Conservation (phyloP, 495 filamentous ascomycete species). For the Tetracladium setigerum region DNA sequence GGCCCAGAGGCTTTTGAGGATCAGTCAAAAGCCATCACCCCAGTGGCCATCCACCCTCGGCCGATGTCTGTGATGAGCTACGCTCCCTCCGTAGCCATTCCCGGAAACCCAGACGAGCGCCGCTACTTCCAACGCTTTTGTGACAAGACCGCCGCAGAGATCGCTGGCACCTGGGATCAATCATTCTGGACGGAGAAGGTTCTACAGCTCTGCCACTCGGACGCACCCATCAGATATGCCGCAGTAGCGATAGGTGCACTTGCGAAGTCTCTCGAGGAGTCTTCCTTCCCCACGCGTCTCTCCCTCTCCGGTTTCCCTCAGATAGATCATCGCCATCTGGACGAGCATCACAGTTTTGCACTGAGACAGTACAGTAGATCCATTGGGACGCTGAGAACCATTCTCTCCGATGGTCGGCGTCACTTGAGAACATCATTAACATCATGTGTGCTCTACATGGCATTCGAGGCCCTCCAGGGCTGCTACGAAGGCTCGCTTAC, state of each 20-base stretch:
- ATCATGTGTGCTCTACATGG: conserved; percentile 19
- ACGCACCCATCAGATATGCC: conserved; percentile 58
- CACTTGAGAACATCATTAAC: conserved; percentile 19
- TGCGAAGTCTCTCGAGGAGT: conserved; percentile 40
- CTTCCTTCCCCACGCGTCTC: conserved; percentile 19
- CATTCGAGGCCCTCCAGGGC: conserved; percentile 21
- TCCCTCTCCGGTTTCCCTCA: conserved; percentile 21
- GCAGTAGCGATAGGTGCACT: conserved; percentile 56
- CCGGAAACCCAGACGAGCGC: conserved; percentile 35
- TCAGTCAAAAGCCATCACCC: conserved; percentile 15
- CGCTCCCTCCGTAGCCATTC: conserved; percentile 17
- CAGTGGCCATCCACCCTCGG: conserved; percentile 20
- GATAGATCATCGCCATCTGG: conserved; percentile 19
- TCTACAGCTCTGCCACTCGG: conserved; percentile 50
- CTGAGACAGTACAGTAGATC: conserved; percentile 20
- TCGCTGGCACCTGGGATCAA: conserved; percentile 54
- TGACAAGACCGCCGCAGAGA: conserved; percentile 46
- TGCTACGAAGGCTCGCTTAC: conserved; percentile 21
- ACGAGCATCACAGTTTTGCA: conserved; percentile 22
- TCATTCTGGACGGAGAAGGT: conserved; percentile 53
- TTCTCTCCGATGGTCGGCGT: conserved; percentile 17
- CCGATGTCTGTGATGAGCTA: conserved; percentile 19
- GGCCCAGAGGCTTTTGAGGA: conserved; percentile 21
- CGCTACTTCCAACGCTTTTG: conserved; percentile 54
- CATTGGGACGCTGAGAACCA: conserved; percentile 14